Evolutionary conservation across 495 filamentous ascomycete genomes (phyloP), one percentile per base, ranked within the genome.

Genomic region (Penicillium pancosmium): DNA sequence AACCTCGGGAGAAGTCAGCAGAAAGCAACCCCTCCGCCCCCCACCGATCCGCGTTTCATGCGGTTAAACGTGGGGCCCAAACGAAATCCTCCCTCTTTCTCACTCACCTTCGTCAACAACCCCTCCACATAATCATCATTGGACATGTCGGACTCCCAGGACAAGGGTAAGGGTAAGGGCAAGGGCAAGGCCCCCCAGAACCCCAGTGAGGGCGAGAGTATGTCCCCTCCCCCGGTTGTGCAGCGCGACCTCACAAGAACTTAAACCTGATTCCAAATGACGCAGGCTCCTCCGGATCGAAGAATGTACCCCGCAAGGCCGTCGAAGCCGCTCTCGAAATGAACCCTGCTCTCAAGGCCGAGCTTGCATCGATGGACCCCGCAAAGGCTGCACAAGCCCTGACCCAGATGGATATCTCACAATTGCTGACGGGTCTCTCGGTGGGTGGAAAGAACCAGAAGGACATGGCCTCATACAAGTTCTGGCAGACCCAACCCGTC

Each of bases 401-500:
- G 64, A 85, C 84, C 68, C 85, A 87, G 54, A 77, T 96, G 70
- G 87, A 86, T 57, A 75, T 96, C 12, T 80, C 86, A 53, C 90
- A 96, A 50, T 77, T 96, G 60, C 76, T 96, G 75, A 96, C 93
- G 1, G 93, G 93, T 6, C 76, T 96, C 59, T 76, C 84, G 35
- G 52, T 82, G 44, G 85, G 85, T 40, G 90, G 88, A 4, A 95
- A 95, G 81, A 95, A 95, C 65, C 84, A 86, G 62, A 97, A 96
- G 74, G 93, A 97, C 63, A 96, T 97, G 91, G 93, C 85, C 5
- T 88, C 87, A 33, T 96, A 97, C 81, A 97, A 95, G 73, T 98
- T 98, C 74, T 98, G 94, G 94, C 86, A 90, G 69, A 98, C 94
- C 35, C 94, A 98, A 71, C 94, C 94, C 0, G 94, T 98, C 33